Evolutionary conservation across 1,139 yeast species (phyloP).

Genomic region (Hyphopichia pseudoburtonii): DNA sequence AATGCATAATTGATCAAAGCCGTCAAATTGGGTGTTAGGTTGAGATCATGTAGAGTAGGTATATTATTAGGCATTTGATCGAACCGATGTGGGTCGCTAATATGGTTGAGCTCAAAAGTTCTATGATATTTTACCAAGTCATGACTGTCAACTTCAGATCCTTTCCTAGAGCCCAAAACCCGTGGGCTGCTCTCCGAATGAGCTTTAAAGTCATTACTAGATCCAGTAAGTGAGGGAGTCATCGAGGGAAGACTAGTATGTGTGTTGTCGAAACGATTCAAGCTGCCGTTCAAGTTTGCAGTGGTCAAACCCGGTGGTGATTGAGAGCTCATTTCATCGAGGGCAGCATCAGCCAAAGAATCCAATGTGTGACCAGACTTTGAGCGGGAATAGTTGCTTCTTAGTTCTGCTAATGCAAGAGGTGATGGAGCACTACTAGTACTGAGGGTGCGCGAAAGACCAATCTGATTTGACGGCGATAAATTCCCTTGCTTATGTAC

Average conservation of each 20-base stretch:
- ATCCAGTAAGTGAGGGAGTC: no score
- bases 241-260: neutral
- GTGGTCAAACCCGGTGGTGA: constrained; percentile 19
- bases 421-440: constrained; percentile 2
- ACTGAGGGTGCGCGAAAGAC: no score
- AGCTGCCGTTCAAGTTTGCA: no score
- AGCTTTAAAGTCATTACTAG: no score
- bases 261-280: neutral
- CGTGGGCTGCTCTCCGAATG: no score
- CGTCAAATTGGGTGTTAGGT: constrained; percentile 44
- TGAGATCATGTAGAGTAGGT: constrained; percentile 13
- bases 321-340: constrained; percentile 23
- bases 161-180: neutral
- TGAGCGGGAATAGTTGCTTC: constrained; percentile 11
- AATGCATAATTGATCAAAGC: constrained; percentile 46
- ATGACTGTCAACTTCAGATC: neutral
- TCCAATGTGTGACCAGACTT: constrained; percentile 14
- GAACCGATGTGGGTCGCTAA: neutral
- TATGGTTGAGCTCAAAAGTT: neutral
- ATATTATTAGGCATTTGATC: neutral
- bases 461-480: no score
- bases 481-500: no score
- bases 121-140: neutral
- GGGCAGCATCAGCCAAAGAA: constrained; percentile 32
- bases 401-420: constrained; percentile 8